Base-by-base conservation (phyloP, 2,329 filamentous ascomycete genomes). In the Scedosporium dehoogii region DNA sequence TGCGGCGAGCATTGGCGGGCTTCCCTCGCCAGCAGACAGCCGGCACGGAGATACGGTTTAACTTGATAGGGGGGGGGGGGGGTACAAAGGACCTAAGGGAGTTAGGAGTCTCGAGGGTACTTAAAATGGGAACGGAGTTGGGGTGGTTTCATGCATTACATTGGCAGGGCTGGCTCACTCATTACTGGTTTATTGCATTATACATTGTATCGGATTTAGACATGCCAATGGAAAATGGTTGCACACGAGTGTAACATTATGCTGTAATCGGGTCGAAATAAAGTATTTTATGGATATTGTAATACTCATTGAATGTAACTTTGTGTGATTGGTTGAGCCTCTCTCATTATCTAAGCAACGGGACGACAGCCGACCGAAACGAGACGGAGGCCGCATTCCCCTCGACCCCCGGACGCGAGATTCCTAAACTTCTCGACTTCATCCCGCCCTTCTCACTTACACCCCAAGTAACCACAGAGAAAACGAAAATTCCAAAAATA, bases 1-100 rank as follows among this genome's bases (percentile, higher is more conserved):
- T 23, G 66, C 66, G 4, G 66, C 66, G 14, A 67, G 66, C 18
- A 64, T 67, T 29, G 66, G 65, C 10, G 66, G 66, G 1, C 51
- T 67, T 23, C 64, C 66, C 2, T 61, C 59, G 48, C 46, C 59
- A n/a, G 48, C 59, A n/a, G 48, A 56, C n/a, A 25, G 23, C 21
- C 16, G 27, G n/a, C 16, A 41, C 14, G 33, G 29, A 29, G 59
- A 51, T 48, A 38, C 29, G 59, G 25, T 18, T 16, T 7, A 53
- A 16, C 29, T 25, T 9, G 29, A 23, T 21, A 6, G 53, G 23
- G 10, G 14, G 53, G 53, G 53, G 53, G 23, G 10, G 14, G 53
- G 53, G 53, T 10, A 56, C 21, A 44, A 16, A n/a, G 9, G 21
- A 16, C 14, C n/a, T n/a, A 7, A 33, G 56, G 29, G 29, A 27